Evolutionary conservation across 176 grass and related monocot species (phyloP).

Genomic region (Pontederia paniculata): DNA sequence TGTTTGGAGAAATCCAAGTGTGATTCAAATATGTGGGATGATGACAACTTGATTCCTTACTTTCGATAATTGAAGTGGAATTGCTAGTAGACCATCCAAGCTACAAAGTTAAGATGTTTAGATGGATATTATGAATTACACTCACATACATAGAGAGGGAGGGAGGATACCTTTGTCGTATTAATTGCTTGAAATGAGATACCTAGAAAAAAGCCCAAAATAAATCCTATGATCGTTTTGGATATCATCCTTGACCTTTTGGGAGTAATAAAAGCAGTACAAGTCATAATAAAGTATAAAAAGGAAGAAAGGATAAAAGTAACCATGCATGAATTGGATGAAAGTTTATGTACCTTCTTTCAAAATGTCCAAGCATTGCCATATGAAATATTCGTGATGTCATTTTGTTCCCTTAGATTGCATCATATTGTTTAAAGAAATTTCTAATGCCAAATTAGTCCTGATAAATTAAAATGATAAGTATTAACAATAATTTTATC

Average conservation of each 20-base stretch:
- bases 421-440: too few relatives aligned
- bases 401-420: too few relatives aligned
- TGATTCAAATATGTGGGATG: constrained; percentile 62
- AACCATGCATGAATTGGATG: too few relatives aligned
- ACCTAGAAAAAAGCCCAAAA: constrained; percentile 32
- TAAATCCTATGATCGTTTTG: constrained; percentile 12
- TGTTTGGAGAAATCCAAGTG: constrained; percentile 41
- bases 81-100: constrained; percentile 53
- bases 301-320: too few relatives aligned
- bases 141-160: too few relatives aligned
- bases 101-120: constrained; percentile 24
- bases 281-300: neutral
- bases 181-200: constrained; percentile 10
- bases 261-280: neutral
- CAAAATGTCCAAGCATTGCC: neutral
- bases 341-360: constrained; percentile 4
- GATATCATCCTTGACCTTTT: constrained; percentile 14
- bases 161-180: constrained; percentile 21
- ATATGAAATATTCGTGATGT: neutral
- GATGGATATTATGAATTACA: neutral
- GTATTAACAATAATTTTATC: too few relatives aligned
- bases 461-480: too few relatives aligned
- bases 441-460: too few relatives aligned
- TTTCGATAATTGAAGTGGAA: constrained; percentile 43
- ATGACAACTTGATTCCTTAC: constrained; percentile 47